A percentile compares a stretch with the other conserved stretches of the same genome.
phyloP scores from a whole-genome alignment of 257 asterid species.

The Solanum tarijense region DNA sequence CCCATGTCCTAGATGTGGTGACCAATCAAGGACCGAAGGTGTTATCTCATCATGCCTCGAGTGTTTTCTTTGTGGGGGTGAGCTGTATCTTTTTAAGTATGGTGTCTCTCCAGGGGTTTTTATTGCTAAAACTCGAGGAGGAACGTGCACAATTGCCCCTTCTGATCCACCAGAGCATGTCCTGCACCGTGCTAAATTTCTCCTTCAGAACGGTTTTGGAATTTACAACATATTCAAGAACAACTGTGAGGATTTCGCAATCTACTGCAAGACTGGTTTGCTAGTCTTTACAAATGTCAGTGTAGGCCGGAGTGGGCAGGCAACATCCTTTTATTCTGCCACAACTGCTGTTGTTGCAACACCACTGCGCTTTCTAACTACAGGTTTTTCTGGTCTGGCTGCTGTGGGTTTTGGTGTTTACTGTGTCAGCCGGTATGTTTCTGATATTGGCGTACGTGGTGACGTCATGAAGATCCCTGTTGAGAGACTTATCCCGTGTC shows the following conservation, averaged over 20 bases:
- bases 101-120: constrained; percentile 41
- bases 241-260: constrained; percentile 88
- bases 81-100: constrained; percentile 55
- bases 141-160: constrained; percentile 68
- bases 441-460: constrained; percentile 76
- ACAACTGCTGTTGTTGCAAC: constrained; percentile 49
- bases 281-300: constrained; percentile 42
- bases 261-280: constrained; percentile 87
- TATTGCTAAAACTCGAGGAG: constrained; percentile 77
- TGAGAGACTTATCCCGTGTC: constrained; percentile 48
- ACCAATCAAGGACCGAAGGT: constrained; percentile 45
- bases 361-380: constrained; percentile 69
- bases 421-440: constrained; percentile 49
- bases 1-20: constrained; percentile 72
- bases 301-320: constrained; percentile 84
- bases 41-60: constrained; percentile 86
- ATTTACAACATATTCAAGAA: constrained; percentile 54
- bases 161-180: constrained; percentile 58
- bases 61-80: constrained; percentile 67
- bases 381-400: constrained; percentile 46
- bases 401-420: constrained; percentile 60
- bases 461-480: constrained; percentile 73
- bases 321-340: constrained; percentile 58
- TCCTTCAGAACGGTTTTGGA: constrained; percentile 79
- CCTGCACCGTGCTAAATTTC: constrained; percentile 59